phyloP scores from a whole-genome alignment of 1,284 basidiomycete genomes.

The Boletellus sp. region DNA sequence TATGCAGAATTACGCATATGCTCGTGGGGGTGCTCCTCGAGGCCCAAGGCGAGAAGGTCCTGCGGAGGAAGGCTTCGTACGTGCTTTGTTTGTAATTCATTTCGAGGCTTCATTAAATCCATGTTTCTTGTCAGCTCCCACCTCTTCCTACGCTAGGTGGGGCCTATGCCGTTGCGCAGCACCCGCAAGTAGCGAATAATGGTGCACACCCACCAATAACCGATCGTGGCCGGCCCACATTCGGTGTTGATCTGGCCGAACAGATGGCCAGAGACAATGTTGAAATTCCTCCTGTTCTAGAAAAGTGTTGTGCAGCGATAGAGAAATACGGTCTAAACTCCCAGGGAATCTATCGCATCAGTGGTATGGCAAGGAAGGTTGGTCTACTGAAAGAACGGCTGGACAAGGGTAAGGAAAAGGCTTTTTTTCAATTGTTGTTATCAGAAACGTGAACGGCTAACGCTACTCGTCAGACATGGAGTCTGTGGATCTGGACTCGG shows the following conservation, averaged over 20 bases:
- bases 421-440: neutral
- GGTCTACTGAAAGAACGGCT: conserved; percentile 79
- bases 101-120: conserved; percentile 6
- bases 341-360: conserved; percentile 92
- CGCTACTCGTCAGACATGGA: conserved; percentile 66
- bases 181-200: conserved; percentile 26
- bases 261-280: conserved; percentile 88
- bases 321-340: conserved; percentile 83
- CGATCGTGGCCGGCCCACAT: conserved; percentile 74
- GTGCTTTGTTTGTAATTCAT: conserved; percentile 32
- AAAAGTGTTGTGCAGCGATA: conserved; percentile 89
- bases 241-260: conserved; percentile 88
- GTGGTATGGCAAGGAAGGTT: conserved; percentile 89
- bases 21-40: conserved; percentile 62
- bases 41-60: conserved; percentile 83
- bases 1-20: conserved; percentile 95
- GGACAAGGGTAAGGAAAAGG: conserved; percentile 65
- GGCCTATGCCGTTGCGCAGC: conserved; percentile 27
- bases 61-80: conserved; percentile 81
- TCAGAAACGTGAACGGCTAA: conserved; percentile 3
- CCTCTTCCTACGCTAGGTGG: conserved; percentile 50
- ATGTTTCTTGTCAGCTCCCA: conserved; percentile 47
- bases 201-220: conserved; percentile 38
- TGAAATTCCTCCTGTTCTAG: conserved; percentile 85
- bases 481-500: conserved; percentile 78